Conservation (phyloP, 495 filamentous ascomycete genomes). For the Corynascus novoguineensis region DNA sequence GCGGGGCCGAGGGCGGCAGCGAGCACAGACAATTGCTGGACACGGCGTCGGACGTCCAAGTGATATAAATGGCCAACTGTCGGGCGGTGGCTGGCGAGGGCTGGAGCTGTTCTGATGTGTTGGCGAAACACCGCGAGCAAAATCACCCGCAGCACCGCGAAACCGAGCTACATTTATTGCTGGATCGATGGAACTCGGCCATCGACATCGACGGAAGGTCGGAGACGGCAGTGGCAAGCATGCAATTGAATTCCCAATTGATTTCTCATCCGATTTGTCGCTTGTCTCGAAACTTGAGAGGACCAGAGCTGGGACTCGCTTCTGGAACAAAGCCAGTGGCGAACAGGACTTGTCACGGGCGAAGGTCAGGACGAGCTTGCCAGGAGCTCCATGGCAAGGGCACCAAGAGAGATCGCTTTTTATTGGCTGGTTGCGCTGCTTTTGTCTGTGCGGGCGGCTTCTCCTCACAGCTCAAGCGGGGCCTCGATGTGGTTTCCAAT, state of each 20-base stretch:
- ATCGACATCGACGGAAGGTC: constrained; percentile 7
- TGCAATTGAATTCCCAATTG: constrained; percentile 3
- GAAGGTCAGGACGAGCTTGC: background rate
- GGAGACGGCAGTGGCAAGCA: background rate
- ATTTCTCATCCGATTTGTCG: background rate
- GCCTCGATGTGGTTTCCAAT: background rate
- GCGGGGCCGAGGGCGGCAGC: constrained; percentile 3
- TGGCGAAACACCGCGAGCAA: background rate
- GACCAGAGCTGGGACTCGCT: background rate
- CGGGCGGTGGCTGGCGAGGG: background rate
- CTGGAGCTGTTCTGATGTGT: background rate
- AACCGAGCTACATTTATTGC: constrained; percentile 9
- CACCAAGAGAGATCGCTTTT: background rate
- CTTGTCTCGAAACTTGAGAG: background rate
- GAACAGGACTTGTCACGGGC: background rate
- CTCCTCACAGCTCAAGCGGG: background rate
- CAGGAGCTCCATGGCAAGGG: constrained; percentile 4
- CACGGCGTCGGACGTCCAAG: background rate
- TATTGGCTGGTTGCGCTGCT: background rate
- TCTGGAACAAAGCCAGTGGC: background rate
- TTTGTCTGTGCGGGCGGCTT: background rate
- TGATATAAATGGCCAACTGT: background rate
- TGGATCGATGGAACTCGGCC: constrained; percentile 8
- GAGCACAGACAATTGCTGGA: background rate
- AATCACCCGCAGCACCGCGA: constrained; percentile 14